Conservation (phyloP, 192 early-diverging fungal genomes). For the Coemansia sp. region DNA sequence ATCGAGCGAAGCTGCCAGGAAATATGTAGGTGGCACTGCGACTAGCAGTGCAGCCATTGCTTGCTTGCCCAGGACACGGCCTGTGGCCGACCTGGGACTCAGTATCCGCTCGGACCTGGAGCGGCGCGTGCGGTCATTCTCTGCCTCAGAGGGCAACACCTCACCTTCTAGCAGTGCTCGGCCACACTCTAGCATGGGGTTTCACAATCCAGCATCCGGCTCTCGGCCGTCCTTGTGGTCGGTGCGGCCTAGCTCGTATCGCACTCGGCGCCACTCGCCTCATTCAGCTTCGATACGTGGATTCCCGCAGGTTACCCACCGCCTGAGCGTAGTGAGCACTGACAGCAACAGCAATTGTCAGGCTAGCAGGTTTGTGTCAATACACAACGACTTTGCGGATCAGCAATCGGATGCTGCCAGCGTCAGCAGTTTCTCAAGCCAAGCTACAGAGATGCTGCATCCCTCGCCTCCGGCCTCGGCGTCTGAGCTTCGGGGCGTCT, state of each 20-base stretch:
- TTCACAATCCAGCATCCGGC: slow-evolving; percentile 30
- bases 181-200: slow-evolving; percentile 53
- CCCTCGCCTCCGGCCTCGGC: slow-evolving; percentile 13
- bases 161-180: slow-evolving; percentile 6
- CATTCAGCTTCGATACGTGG: slow-evolving; percentile 31
- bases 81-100: slow-evolving; percentile 39
- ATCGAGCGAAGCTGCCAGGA: neutral
- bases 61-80: slow-evolving; percentile 13
- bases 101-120: slow-evolving; percentile 46
- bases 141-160: slow-evolving; percentile 37
- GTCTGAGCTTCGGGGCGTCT: neutral
- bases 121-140: slow-evolving; percentile 49
- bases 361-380: neutral
- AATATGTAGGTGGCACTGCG: neutral
- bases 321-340: slow-evolving; percentile 33
- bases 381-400: slow-evolving; percentile 13
- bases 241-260: slow-evolving; percentile 19
- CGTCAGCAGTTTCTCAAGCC: slow-evolving; percentile 34
- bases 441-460: slow-evolving; percentile 24
- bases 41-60: neutral
- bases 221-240: slow-evolving; percentile 14
- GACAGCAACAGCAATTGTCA: slow-evolving; percentile 18
- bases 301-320: slow-evolving; percentile 21
- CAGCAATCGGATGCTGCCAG: slow-evolving; percentile 31
- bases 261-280: slow-evolving; percentile 31